Percentiles rank a stretch among this genome's conserved stretches.
phyloP scores from a whole-genome alignment of 2,329 filamentous ascomycete species.

The Ophiocordyceps camponoti-leonardi region DNA sequence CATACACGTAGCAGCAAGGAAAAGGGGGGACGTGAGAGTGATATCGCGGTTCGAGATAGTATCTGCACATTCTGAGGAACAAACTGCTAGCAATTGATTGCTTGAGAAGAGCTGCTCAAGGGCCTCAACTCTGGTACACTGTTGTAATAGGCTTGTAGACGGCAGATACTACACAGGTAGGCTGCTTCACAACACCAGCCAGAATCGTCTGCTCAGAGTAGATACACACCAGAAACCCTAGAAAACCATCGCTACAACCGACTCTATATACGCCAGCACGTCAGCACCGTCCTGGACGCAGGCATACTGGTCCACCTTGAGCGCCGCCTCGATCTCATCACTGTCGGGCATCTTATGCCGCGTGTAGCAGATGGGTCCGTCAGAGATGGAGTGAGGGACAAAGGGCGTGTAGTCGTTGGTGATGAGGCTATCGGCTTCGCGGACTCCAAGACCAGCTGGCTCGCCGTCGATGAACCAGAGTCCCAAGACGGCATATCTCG shows the following conservation, averaged over 20 bases:
- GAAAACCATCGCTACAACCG: neutral
- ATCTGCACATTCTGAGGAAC: too few relatives aligned
- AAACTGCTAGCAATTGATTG: too few relatives aligned
- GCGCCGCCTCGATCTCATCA: slow-evolving; percentile 1
- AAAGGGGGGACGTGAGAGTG: too few relatives aligned
- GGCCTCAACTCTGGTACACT: too few relatives aligned
- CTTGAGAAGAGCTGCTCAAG: too few relatives aligned
- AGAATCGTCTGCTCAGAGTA: too few relatives aligned
- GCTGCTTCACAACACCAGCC: too few relatives aligned
- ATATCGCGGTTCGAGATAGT: too few relatives aligned
- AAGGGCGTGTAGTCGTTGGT: neutral
- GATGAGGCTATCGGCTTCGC: slow-evolving; percentile 1
- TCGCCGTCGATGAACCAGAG: slow-evolving; percentile 2
- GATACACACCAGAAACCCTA: neutral
- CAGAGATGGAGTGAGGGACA: slow-evolving; percentile 2
- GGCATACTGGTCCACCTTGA: neutral
- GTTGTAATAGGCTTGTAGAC: too few relatives aligned
- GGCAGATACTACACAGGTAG: too few relatives aligned
- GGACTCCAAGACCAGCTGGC: neutral
- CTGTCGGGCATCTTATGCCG: neutral
- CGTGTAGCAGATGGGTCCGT: slow-evolving; percentile 1
- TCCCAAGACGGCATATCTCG: neutral
- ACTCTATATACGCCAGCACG: neutral
- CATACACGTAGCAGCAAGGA: too few relatives aligned
- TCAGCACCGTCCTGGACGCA: neutral